Percentiles rank a stretch among this genome's conserved stretches.
Conservation (phyloP, 768 basidiomycete species). For the Lactarius hengduanensis region DNA sequence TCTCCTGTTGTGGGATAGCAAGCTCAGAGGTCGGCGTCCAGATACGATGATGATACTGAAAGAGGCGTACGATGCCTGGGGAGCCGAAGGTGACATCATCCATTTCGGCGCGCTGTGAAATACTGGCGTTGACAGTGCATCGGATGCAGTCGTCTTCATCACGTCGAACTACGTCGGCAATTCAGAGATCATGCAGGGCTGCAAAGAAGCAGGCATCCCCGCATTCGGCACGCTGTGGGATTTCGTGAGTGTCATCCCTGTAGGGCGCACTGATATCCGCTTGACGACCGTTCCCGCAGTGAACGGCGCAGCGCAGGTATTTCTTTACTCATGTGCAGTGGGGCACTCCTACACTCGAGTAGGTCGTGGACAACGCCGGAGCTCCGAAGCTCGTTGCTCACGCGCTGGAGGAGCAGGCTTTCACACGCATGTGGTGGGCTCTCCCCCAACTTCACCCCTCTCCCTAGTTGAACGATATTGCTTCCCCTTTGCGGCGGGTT, state of each 20-base stretch:
- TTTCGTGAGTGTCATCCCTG: conserved; percentile 18
- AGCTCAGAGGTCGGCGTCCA: conserved; percentile 40
- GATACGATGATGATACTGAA: conserved; percentile 41
- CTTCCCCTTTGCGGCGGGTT: background rate
- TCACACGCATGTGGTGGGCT: background rate
- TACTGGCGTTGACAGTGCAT: background rate
- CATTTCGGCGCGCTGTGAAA: too few species aligned
- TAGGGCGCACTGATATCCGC: background rate
- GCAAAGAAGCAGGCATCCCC: conserved; percentile 39
- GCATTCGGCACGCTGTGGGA: conserved; percentile 38
- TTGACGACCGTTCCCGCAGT: conserved; percentile 13
- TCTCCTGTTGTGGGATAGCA: conserved; percentile 44
- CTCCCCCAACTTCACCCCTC: background rate
- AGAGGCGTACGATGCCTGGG: conserved; percentile 39
- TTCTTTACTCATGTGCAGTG: background rate
- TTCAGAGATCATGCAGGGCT: conserved; percentile 44
- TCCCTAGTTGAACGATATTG: background rate
- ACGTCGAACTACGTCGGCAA: conserved; percentile 44
- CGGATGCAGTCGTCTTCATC: conserved; percentile 40
- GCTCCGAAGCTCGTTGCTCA: background rate
- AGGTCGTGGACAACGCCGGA: background rate
- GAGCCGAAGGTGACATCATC: conserved; percentile 35
- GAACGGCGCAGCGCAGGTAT: conserved; percentile 3
- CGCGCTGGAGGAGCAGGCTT: background rate
- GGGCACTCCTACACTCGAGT: background rate